Evolutionary conservation across 176 grass and related monocot genomes (phyloP).

Genomic region (Aegilops longissima): DNA sequence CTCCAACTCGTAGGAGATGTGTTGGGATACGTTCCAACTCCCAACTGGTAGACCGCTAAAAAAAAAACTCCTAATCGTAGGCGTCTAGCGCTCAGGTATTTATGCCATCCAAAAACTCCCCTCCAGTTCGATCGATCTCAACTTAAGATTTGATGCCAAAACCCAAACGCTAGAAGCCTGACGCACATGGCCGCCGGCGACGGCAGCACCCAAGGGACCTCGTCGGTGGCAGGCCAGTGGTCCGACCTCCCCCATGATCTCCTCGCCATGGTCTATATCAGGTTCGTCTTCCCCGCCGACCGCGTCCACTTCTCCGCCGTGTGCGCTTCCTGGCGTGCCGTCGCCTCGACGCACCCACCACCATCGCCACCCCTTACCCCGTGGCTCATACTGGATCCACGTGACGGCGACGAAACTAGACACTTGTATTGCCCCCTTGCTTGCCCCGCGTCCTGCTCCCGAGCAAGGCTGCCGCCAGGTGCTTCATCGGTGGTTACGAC

Average conservation of each 20-base stretch:
- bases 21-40: no score
- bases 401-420: background rate
- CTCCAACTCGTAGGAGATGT: no score
- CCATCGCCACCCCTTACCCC: background rate
- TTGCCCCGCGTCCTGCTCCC: background rate
- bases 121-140: no score
- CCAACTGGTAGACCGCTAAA: no score
- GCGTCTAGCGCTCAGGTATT: no score
- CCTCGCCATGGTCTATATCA: background rate
- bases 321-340: background rate
- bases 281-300: background rate
- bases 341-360: background rate
- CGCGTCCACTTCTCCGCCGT: background rate
- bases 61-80: no score
- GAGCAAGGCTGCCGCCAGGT: background rate
- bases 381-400: background rate
- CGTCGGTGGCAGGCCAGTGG: background rate
- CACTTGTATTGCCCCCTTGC: background rate
- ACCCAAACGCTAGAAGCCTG: background rate
- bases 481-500: background rate
- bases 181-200: background rate
- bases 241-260: background rate
- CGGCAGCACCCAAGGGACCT: no score
- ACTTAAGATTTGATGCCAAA: no score
- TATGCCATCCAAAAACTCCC: no score